Evolutionary conservation across 371 early-diverging fungal species (phyloP).

Genomic region (Amoeboaphelidium protococcarum): DNA sequence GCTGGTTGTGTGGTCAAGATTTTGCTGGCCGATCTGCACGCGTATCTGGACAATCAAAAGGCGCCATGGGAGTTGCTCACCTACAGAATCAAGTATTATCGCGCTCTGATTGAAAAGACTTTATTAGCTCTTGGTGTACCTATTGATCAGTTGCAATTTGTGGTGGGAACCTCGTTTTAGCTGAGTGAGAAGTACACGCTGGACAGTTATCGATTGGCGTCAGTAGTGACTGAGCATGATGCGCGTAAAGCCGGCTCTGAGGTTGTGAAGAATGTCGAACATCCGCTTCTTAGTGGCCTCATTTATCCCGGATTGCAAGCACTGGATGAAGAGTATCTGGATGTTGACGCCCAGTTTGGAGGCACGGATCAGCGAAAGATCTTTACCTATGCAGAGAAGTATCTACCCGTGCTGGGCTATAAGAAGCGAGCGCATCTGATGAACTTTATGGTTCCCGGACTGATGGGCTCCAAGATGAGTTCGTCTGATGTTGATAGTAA

Average conservation of each 20-base stretch:
- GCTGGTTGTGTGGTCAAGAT: constrained; percentile 90
- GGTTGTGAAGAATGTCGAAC: constrained; percentile 96
- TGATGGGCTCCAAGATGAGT: constrained; percentile 93
- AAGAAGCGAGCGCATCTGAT: constrained; percentile 95
- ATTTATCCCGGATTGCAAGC: constrained; percentile 98
- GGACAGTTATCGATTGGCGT: constrained; percentile 77
- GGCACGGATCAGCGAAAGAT: constrained; percentile 99
- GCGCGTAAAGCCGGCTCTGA: constrained; percentile 98
- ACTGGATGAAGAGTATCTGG: constrained; percentile 95
- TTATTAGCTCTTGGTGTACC: constrained; percentile 71
- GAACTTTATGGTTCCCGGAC: constrained; percentile 99
- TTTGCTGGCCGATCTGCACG: constrained; percentile 95
- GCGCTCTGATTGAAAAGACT: constrained; percentile 70
- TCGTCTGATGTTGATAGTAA: constrained; percentile 94
- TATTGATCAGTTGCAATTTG: constrained; percentile 72
- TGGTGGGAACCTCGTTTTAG: constrained; percentile 78
- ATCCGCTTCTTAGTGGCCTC: constrained; percentile 76
- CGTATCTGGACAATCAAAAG: constrained; percentile 97
- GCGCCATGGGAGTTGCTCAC: constrained; percentile 81
- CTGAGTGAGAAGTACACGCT: constrained; percentile 62
- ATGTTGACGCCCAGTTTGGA: constrained; percentile 97
- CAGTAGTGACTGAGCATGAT: constrained; percentile 78
- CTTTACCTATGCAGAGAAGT: constrained; percentile 92
- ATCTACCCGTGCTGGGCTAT: constrained; percentile 86
- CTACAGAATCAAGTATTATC: constrained; percentile 81